Conservation (phyloP, 176 grass and related monocot genomes). For the Avena sativa region DNA sequence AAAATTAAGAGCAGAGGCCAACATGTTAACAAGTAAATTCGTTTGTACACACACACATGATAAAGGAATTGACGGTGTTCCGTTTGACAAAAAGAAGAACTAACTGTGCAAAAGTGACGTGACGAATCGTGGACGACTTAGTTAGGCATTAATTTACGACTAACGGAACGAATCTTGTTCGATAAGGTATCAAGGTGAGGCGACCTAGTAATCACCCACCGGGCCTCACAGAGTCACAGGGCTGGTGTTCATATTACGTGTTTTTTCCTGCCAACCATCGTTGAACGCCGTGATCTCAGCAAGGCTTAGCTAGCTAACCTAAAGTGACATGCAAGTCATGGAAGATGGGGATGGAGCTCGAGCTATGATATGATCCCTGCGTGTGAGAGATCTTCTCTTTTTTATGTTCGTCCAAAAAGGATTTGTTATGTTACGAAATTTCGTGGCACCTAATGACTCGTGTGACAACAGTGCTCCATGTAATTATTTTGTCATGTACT, state of each 20-base stretch:
- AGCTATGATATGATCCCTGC: background rate
- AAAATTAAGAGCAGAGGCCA: background rate
- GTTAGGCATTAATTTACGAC: background rate
- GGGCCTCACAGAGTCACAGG: too few species aligned
- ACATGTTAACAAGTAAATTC: background rate
- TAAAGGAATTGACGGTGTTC: background rate
- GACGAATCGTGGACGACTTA: background rate
- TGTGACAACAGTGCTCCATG: background rate
- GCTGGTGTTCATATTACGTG: background rate
- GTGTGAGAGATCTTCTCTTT: slow-evolving; percentile 7
- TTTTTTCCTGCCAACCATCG: slow-evolving; percentile 38
- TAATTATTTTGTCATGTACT: too few species aligned
- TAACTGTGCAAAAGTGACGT: slow-evolving; percentile 46
- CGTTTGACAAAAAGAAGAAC: too few species aligned
- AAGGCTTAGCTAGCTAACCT: background rate
- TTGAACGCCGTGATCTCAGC: slow-evolving; percentile 50
- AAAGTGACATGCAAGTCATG: slow-evolving; percentile 36
- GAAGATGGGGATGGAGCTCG: background rate
- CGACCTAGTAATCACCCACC: slow-evolving; percentile 41
- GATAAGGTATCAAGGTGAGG: slow-evolving; percentile 7
- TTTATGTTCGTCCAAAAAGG: background rate
- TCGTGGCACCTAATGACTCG: background rate
- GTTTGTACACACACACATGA: background rate
- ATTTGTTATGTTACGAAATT: background rate
- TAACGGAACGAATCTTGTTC: slow-evolving; percentile 25